Base-by-base conservation (phyloP, 1,139 yeast genomes). In the Blastobotrys petasosporus region DNA sequence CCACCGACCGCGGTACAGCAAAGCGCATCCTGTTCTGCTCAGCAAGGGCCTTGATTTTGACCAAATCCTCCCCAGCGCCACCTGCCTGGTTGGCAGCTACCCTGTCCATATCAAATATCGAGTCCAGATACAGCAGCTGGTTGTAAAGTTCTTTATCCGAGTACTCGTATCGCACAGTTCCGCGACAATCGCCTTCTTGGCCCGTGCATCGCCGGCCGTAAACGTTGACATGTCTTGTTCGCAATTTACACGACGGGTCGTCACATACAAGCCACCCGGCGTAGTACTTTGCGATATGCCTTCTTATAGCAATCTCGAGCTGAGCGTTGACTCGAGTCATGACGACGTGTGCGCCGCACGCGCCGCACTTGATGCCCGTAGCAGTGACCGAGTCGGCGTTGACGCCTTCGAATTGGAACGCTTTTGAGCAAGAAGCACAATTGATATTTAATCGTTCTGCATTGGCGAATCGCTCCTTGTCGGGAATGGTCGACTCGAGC, bases 201-300 rank as follows among this genome's bases (percentile, higher is more conserved):
- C 85, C 83, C 49, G 88, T 73, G 67, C 98, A 92, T 55, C 94
- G 74, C 56, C 80, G 80, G 50, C 97, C 97, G 59, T 86, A 88
- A 2, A 90, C 97, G 11, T 92, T 80, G 20, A 92, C 75, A 60
- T 90, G 95, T 52, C 97, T 75, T 0, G 97, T 90, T 16, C 75
- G 73, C 46, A 78, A 71, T 7, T 85, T 88, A 70, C 99, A 94
- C 0, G 94, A 77, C 2, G 79, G 64, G 56, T 90, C 97, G 61
- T 85, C 94, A 67, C 99, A 94, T 0, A 67, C 69, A 36, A 88
- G 69, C 90, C 94, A 82, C 4, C 92, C 94, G 13, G 85, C 81
- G 61, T 94, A 94, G 65, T 90, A 94, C 35, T 74, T 64, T 0
- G 90, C 73, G 42, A 92, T 80, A 54, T 82, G 86, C 5, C 71